Conservation (phyloP, 495 filamentous ascomycete species). For the Neurospora hispaniola region DNA sequence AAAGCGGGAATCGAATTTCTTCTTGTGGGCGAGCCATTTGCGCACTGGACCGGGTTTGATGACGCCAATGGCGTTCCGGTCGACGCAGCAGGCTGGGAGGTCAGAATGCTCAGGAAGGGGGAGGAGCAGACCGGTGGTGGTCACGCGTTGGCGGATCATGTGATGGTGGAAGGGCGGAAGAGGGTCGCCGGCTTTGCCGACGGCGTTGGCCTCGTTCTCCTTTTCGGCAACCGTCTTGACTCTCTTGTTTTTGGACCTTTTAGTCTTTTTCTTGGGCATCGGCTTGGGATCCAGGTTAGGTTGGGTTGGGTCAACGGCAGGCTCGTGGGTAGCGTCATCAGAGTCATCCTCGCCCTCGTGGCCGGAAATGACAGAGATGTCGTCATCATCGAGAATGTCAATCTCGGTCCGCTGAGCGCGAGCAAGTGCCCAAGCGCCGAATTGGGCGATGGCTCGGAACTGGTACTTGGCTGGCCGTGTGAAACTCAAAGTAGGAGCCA, state of each 20-base stretch:
- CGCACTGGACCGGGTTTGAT: slow-evolving; percentile 69
- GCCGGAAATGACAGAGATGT: slow-evolving; percentile 60
- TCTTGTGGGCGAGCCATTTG: slow-evolving; percentile 70
- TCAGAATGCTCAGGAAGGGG: slow-evolving; percentile 50
- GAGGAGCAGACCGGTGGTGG: slow-evolving; percentile 61
- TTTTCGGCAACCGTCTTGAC: slow-evolving; percentile 1
- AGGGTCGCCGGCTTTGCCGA: slow-evolving; percentile 75
- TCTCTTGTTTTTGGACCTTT: background rate
- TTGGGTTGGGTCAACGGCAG: background rate
- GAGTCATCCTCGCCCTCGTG: slow-evolving; percentile 33
- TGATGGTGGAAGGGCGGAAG: slow-evolving; percentile 66
- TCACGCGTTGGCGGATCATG: slow-evolving; percentile 85
- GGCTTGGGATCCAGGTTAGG: background rate
- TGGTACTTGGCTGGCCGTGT: slow-evolving; percentile 91
- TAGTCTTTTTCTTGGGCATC: slow-evolving; percentile 1
- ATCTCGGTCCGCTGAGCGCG: slow-evolving; percentile 69
- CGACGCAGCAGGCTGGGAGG: slow-evolving; percentile 51
- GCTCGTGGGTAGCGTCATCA: background rate
- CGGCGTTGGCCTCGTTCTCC: slow-evolving; percentile 18
- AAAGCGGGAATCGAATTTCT: slow-evolving; percentile 61
- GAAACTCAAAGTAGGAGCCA: slow-evolving; percentile 80
- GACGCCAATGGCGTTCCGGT: slow-evolving; percentile 55
- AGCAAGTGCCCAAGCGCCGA: slow-evolving; percentile 81
- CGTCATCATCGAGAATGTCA: slow-evolving; percentile 69
- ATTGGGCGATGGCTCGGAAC: slow-evolving; percentile 78